Percentiles rank a stretch among this genome's conserved stretches.
Evolutionary conservation across 2,329 filamentous ascomycete genomes (phyloP).

Genomic region (Ophiostoma triangulosporum): DNA sequence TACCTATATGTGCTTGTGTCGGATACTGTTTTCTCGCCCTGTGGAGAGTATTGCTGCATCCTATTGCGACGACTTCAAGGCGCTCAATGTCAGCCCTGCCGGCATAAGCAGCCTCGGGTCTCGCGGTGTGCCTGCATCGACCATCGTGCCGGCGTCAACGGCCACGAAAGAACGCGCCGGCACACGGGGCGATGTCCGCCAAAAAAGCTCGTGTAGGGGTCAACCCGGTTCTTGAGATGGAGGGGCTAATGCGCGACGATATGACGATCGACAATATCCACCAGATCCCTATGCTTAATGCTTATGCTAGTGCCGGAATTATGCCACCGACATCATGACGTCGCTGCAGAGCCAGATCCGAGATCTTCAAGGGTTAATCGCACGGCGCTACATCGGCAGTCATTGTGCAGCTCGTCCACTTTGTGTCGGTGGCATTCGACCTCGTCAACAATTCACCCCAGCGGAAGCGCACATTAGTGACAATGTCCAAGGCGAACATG

Average conservation of each 20-base stretch:
- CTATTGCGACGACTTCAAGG: constrained; percentile 51
- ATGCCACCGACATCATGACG: constrained; percentile 60
- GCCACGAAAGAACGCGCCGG: constrained; percentile 20
- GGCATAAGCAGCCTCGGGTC: constrained; percentile 59
- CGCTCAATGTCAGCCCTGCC: constrained; percentile 59
- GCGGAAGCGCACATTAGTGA: constrained; percentile 66
- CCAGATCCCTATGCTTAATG: constrained; percentile 59
- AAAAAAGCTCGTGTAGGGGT: constrained; percentile 77
- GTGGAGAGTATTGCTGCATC: constrained; percentile 61
- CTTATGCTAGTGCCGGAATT: constrained; percentile 55
- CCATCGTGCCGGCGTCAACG: constrained; percentile 19
- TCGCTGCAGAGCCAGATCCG: constrained; percentile 55
- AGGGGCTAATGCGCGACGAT: constrained; percentile 54
- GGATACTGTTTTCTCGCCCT: constrained; percentile 54
- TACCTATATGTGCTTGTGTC: constrained; percentile 61
- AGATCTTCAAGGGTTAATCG: constrained; percentile 54
- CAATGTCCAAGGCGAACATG: constrained; percentile 75
- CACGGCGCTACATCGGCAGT: constrained; percentile 57
- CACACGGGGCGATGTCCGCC: constrained; percentile 47
- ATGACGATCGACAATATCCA: constrained; percentile 49
- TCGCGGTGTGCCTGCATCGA: constrained; percentile 43
- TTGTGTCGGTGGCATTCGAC: constrained; percentile 56
- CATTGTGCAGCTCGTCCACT: constrained; percentile 53
- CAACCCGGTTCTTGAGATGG: constrained; percentile 60
- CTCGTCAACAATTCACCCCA: constrained; percentile 18